A percentile compares a stretch with the other conserved stretches of the same genome.
Conservation (phyloP, 129 eudicot species). For the Ambrosia artemisiifolia region DNA sequence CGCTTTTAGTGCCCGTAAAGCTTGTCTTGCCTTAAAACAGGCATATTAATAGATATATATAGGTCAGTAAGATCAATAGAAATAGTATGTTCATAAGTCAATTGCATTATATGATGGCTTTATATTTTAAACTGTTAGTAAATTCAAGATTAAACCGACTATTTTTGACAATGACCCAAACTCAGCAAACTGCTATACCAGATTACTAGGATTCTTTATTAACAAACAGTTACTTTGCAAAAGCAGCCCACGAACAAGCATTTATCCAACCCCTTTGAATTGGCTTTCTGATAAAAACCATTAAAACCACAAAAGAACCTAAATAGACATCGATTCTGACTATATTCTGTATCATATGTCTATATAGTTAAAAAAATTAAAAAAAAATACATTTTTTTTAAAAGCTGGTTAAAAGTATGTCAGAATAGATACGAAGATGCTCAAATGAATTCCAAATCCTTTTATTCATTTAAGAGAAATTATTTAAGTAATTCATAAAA, state of each 20-base stretch:
- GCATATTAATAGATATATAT: background rate
- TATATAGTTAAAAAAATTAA: background rate
- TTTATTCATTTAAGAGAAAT: too few relatives aligned
- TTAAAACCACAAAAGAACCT: too few relatives aligned
- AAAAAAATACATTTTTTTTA: too few relatives aligned
- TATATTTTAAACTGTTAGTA: too few relatives aligned
- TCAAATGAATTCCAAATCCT: background rate
- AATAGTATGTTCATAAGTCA: too few relatives aligned
- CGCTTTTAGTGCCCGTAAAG: constrained; percentile 81
- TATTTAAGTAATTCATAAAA: background rate
- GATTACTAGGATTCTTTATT: too few relatives aligned
- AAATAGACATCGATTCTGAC: too few relatives aligned
- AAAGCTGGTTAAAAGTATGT: background rate
- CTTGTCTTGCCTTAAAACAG: constrained; percentile 67
- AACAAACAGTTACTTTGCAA: too few relatives aligned
- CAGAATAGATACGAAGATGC: background rate
- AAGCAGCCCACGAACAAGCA: too few relatives aligned
- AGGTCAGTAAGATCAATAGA: background rate
- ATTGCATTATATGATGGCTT: background rate
- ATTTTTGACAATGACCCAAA: too few relatives aligned
- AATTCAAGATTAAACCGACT: too few relatives aligned
- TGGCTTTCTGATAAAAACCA: background rate
- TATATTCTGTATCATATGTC: background rate
- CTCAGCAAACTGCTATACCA: too few relatives aligned
- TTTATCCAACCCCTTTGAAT: background rate